These are phyloP conservation scores for Helotiales sp. DNA, from an alignment of 2,329 filamentous ascomycete species.

Conservation along the genomic window DNA sequence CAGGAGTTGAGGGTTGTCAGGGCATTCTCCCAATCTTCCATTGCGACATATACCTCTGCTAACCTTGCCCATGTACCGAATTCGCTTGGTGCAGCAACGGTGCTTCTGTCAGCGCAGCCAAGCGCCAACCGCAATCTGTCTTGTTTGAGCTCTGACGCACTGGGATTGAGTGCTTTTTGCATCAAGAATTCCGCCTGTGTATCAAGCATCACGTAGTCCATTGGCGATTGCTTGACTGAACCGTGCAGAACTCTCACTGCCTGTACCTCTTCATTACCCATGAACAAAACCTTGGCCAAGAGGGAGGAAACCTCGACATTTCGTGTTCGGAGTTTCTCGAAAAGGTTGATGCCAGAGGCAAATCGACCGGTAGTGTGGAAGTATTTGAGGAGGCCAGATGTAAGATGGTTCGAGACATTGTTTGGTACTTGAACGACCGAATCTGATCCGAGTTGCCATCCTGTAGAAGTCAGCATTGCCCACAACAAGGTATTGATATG, in stretches of 20 bases:
- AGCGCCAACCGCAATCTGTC: constrained; percentile 83
- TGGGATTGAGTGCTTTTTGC: constrained; percentile 71
- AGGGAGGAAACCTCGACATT: constrained; percentile 95
- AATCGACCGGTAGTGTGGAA: constrained; percentile 95
- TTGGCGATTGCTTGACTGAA: constrained; percentile 86
- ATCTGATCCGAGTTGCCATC: constrained; percentile 95
- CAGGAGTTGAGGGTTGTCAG: constrained; percentile 96
- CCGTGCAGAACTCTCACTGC: constrained; percentile 88
- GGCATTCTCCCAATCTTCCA: constrained; percentile 97
- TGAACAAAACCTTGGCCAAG: constrained; percentile 86
- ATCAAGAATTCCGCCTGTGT: constrained; percentile 92
- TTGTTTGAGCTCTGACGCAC: constrained; percentile 59
- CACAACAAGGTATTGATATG: not conserved
- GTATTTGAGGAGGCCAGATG: constrained; percentile 90
- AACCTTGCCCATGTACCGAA: constrained; percentile 96
- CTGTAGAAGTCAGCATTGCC: constrained; percentile 50
- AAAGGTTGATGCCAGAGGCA: constrained; percentile 94
- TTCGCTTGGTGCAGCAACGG: constrained; percentile 93
- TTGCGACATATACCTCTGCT: constrained; percentile 89
- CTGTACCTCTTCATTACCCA: constrained; percentile 96
- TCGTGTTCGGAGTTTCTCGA: constrained; percentile 89
- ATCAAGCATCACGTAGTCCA: constrained; percentile 97
- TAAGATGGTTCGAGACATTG: constrained; percentile 93
- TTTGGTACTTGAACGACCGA: constrained; percentile 97
- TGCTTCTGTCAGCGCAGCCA: constrained; percentile 91